Evolutionary conservation across 129 eudicot species (phyloP).

Genomic region (Pulicaria dysenterica): DNA sequence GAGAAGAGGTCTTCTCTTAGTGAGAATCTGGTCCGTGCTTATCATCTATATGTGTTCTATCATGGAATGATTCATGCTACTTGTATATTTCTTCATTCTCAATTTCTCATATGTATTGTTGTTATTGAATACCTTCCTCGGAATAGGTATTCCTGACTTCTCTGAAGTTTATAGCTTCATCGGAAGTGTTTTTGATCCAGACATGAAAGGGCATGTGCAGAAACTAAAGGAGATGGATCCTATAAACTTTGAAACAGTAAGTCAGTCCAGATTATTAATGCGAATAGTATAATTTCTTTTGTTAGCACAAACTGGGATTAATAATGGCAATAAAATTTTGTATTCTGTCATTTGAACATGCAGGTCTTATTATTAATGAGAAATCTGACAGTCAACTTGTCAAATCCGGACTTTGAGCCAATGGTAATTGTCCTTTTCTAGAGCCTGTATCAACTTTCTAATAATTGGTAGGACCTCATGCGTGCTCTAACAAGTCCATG

Average conservation of each 20-base stretch:
- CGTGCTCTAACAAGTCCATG: conserved; percentile 15
- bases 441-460: conserved; percentile 9
- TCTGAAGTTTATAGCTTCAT: conserved; percentile 96
- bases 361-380: conserved; percentile 92
- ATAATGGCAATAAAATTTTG: not conserved
- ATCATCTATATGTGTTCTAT: not conserved
- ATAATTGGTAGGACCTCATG: conserved; percentile 18
- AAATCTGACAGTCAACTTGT: conserved; percentile 87
- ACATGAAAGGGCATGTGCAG: conserved; percentile 73
- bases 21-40: not conserved
- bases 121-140: conserved; percentile 2
- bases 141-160: conserved; percentile 93
- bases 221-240: conserved; percentile 99
- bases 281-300: not conserved
- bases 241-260: conserved; percentile 95
- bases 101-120: not conserved
- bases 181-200: conserved; percentile 98
- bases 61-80: conserved; percentile 3
- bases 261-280: conserved; percentile 21
- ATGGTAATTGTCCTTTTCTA: conserved; percentile 51
- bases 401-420: conserved; percentile 93
- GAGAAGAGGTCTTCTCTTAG: too few relatives aligned
- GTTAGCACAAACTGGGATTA: not conserved
- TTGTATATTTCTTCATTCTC: not conserved
- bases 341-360: conserved; percentile 23